These are phyloP conservation scores for Salix viminalis DNA, from an alignment of 345 rosid species.

Conservation along the genomic window DNA sequence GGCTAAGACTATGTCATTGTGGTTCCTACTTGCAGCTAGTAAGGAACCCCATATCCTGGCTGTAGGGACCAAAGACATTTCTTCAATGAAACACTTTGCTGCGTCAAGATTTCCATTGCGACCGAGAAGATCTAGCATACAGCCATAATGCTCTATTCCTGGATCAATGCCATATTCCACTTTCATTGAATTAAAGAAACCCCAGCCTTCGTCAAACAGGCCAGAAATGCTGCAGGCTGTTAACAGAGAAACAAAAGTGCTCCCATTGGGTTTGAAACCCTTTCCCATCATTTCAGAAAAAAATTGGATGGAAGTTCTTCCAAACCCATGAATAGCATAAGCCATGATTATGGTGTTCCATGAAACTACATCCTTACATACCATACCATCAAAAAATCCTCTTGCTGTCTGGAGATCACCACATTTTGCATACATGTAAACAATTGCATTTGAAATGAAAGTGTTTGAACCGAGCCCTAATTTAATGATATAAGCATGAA, in stretches of 20 bases:
- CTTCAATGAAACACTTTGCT: slow-evolving; percentile 52
- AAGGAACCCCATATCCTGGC: slow-evolving; percentile 81
- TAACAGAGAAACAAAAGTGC: slow-evolving; percentile 64
- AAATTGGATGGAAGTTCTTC: slow-evolving; percentile 39
- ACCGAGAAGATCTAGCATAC: slow-evolving; percentile 76
- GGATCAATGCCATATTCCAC: slow-evolving; percentile 57
- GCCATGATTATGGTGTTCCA: slow-evolving; percentile 84
- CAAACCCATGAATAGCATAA: slow-evolving; percentile 63
- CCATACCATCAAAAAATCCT: slow-evolving; percentile 40
- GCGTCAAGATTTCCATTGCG: slow-evolving; percentile 47
- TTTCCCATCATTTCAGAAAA: slow-evolving; percentile 48
- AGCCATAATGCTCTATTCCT: slow-evolving; percentile 66
- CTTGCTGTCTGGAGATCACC: slow-evolving; percentile 64
- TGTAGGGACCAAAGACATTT: slow-evolving; percentile 53
- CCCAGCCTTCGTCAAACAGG: slow-evolving; percentile 67
- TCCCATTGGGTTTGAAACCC: slow-evolving; percentile 50
- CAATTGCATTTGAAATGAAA: slow-evolving; percentile 52
- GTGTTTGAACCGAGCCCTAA: slow-evolving; percentile 34
- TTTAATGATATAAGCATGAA: slow-evolving; percentile 51
- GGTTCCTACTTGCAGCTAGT: slow-evolving; percentile 61
- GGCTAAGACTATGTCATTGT: slow-evolving; percentile 43
- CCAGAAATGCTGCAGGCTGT: slow-evolving; percentile 73
- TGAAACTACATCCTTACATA: slow-evolving; percentile 50
- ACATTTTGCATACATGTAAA: slow-evolving; percentile 65
- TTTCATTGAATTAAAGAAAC: slow-evolving; percentile 54